phyloP scores from a whole-genome alignment of 1,284 basidiomycete genomes.

The Papiliotrema laurentii region DNA sequence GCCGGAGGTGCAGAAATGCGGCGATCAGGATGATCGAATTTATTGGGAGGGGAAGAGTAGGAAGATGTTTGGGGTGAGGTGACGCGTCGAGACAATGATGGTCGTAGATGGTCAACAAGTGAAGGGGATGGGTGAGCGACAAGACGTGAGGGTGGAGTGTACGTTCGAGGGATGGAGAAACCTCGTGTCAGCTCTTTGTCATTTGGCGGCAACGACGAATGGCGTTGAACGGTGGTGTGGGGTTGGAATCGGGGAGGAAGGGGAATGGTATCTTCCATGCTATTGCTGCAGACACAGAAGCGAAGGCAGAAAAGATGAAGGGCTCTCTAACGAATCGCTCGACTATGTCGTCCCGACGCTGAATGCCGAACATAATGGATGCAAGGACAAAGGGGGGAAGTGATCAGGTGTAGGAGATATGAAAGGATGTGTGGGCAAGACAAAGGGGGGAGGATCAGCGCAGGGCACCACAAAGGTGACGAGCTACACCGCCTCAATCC shows the following conservation, averaged over 20 bases:
- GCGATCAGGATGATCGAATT: slow-evolving; percentile 1
- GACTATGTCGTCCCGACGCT: no score
- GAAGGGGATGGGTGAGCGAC: no score
- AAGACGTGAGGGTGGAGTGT: slow-evolving; percentile 4
- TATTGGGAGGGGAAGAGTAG: slow-evolving; percentile 2
- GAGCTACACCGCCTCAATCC: background rate
- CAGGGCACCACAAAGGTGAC: background rate
- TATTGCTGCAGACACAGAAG: background rate
- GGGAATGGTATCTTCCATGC: slow-evolving; percentile 17
- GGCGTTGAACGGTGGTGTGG: slow-evolving; percentile 5
- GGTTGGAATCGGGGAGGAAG: slow-evolving; percentile 12
- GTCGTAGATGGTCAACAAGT: background rate
- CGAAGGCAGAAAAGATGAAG: background rate
- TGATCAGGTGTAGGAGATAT: slow-evolving; percentile 10
- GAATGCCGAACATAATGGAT: slow-evolving; percentile 4
- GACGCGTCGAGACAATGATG: background rate
- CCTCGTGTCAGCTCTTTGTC: slow-evolving; percentile 10
- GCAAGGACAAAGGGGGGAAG: slow-evolving; percentile 15
- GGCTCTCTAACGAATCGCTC: no score
- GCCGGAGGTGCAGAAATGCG: slow-evolving; percentile 6
- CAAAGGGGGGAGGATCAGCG: background rate
- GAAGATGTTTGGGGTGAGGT: background rate
- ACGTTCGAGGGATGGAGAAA: slow-evolving; percentile 7
- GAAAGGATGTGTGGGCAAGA: slow-evolving; percentile 5
- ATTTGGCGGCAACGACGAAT: slow-evolving; percentile 14